Evolutionary conservation across 345 rosid genomes (phyloP), one percentile per base, ranked within the genome.

Genomic region (Gossypium longicalyx): DNA sequence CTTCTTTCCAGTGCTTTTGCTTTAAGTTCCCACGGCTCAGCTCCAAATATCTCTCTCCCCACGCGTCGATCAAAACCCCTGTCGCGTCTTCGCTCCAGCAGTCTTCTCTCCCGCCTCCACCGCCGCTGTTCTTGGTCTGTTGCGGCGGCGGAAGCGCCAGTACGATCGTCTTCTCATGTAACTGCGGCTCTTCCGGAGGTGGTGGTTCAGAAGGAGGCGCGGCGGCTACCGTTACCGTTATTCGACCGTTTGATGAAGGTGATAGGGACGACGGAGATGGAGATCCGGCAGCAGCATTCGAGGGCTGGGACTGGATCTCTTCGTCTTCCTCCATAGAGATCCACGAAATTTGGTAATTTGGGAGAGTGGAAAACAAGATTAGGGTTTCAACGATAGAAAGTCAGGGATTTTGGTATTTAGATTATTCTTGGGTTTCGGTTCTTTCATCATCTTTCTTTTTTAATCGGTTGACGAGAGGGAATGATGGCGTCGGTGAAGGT

Each of bases 1-100:
- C 98, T 75, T 94, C 98, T 67, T 89, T 89, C 98, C 98, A 92
- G 82, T 92, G 95, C 84, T 89, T 91, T 84, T 92, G 98, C 75
- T 94, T 94, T 84, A 94, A 87, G 73, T 92, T 94, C 25, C 98
- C 98, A 52, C 98, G 80, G 85, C 90, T 92, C 63, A 94, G 88
- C 82, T 93, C 98, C 80, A 94, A 34, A 71, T 91, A 94, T 54
- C 98, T 83, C 78, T 88, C 90, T 7, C 98, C 98, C 98, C 98
- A 94, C 27, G 97, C 95, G 19, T 90, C 95, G 52, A 94, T 90
- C 72, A 94, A 80, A 29, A 92, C 91, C 66, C 84, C 91, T 44
- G 98, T 94, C 6, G 97, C 93, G 5, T 78, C 87, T 49, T 94
- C 98, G 81, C 95, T 94, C 98, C 98, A 94, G 84, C 97, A 94